These are phyloP conservation scores for Scutellaria baicalensis DNA, from an alignment of 257 asterid genomes.

Conservation along the genomic window DNA sequence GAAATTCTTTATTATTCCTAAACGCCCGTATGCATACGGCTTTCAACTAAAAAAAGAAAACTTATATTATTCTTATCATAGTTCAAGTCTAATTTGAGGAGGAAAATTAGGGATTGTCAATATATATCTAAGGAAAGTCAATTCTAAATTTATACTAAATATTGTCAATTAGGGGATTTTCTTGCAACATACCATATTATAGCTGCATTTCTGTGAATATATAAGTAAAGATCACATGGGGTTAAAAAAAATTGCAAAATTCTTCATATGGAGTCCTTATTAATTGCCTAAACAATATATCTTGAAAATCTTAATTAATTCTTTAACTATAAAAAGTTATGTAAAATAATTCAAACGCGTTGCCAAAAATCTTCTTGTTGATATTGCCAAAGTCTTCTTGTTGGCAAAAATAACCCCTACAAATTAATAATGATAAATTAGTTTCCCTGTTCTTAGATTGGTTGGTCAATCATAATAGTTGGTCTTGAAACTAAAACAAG, in stretches of 20 bases:
- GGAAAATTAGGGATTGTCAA: background rate
- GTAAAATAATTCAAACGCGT: no score
- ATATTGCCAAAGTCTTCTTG: conserved; percentile 2
- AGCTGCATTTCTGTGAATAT: background rate
- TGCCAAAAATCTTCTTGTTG: background rate
- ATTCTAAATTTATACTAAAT: background rate
- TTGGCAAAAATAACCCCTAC: background rate
- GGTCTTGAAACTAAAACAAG: conserved; percentile 1
- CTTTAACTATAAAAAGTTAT: background rate
- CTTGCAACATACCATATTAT: background rate
- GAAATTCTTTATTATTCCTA: no score
- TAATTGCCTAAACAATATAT: background rate
- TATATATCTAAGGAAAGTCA: background rate
- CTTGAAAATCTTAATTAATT: conserved; percentile 2
- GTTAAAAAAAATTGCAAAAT: background rate
- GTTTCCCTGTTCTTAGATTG: conserved; percentile 4
- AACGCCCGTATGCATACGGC: no score
- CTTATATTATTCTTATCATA: background rate
- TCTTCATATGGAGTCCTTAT: conserved; percentile 5
- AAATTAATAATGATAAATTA: background rate
- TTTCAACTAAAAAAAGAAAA: no score
- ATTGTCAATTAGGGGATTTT: background rate
- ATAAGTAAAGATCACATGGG: conserved; percentile 14
- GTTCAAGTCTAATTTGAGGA: background rate
- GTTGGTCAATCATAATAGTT: conserved; percentile 20